Conservation (phyloP, 495 filamentous ascomycete genomes). For the Trichocladium uniseriatum region DNA sequence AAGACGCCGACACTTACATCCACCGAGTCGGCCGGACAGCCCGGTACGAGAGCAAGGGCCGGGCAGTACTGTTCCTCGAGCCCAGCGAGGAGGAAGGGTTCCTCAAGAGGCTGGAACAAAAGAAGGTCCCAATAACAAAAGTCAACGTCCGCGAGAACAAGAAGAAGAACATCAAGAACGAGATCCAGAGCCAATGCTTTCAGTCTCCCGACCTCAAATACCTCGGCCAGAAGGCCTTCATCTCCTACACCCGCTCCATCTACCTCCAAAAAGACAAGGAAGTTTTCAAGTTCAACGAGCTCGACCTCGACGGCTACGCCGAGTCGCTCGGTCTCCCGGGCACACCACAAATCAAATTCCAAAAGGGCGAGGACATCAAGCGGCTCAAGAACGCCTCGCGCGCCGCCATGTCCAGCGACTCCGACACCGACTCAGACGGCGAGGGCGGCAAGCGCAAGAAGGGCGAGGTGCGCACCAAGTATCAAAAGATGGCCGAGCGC, state of each 20-base stretch:
- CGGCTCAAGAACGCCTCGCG: constrained; percentile 77
- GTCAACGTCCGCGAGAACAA: constrained; percentile 86
- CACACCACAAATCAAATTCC: constrained; percentile 80
- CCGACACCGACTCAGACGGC: constrained; percentile 34
- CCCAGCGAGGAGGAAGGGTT: constrained; percentile 86
- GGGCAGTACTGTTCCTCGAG: constrained; percentile 83
- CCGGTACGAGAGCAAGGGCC: constrained; percentile 78
- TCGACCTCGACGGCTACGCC: constrained; percentile 79
- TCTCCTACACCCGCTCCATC: constrained; percentile 73
- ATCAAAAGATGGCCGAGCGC: constrained; percentile 93
- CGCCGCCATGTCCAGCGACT: constrained; percentile 44
- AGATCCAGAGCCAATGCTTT: constrained; percentile 89
- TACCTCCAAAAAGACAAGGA: constrained; percentile 89
- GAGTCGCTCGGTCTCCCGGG: constrained; percentile 80
- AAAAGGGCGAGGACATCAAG: constrained; percentile 81
- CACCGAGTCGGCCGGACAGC: constrained; percentile 93
- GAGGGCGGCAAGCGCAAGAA: constrained; percentile 51
- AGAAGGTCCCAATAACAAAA: constrained; percentile 74
- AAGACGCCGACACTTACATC: constrained; percentile 96
- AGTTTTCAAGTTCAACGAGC: constrained; percentile 69
- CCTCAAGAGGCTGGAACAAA: constrained; percentile 69
- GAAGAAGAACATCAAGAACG: constrained; percentile 70
- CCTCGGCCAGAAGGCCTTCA: constrained; percentile 90
- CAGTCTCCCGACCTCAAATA: constrained; percentile 93
- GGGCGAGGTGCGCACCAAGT: constrained; percentile 70